phyloP scores from a whole-genome alignment of 805 yeast species.

The Candida corydali region DNA sequence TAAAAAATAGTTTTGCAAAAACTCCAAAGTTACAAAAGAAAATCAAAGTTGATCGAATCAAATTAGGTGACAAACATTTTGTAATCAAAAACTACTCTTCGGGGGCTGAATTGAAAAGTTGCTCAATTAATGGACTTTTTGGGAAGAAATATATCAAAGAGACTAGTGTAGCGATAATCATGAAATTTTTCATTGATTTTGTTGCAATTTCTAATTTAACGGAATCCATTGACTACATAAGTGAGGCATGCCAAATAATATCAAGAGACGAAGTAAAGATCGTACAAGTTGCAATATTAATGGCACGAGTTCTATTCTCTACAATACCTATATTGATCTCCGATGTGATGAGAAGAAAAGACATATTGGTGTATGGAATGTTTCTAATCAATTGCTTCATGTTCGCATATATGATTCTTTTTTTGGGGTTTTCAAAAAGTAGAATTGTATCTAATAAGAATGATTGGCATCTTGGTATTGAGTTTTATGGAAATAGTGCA shows the following conservation, averaged over 20 bases:
- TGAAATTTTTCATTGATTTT: constrained; percentile 43
- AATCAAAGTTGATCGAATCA: constrained; percentile 7
- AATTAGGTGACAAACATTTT: constrained; percentile 15
- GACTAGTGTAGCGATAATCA: constrained; percentile 30
- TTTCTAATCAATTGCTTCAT: constrained; percentile 13
- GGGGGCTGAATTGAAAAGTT: constrained; percentile 14
- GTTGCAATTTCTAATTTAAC: constrained; percentile 41
- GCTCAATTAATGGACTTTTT: constrained; percentile 30
- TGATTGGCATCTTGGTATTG: constrained; percentile 9
- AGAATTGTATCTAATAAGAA: constrained; percentile 2
- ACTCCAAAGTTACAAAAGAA: constrained; percentile 15
- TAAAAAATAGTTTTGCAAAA: constrained; percentile 5
- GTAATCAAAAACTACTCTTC: constrained; percentile 24
- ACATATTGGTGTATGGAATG: constrained; percentile 42
- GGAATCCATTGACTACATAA: constrained; percentile 43
- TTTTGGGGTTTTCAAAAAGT: constrained; percentile 5
- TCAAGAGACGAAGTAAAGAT: constrained; percentile 10
- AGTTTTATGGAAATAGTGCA: constrained; percentile 27
- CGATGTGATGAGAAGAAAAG: constrained; percentile 45
- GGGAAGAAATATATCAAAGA: constrained; percentile 27
- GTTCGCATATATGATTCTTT: constrained; percentile 4
- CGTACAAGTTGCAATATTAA: constrained; percentile 20
- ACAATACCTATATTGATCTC: constrained; percentile 40
- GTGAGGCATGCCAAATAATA: constrained; percentile 46
- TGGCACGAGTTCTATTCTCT: constrained; percentile 38